Percentiles rank a stretch among this genome's conserved stretches.
Evolutionary conservation across 2,329 filamentous ascomycete species (phyloP).

Genomic region (Phaeophleospora eucalypticola): DNA sequence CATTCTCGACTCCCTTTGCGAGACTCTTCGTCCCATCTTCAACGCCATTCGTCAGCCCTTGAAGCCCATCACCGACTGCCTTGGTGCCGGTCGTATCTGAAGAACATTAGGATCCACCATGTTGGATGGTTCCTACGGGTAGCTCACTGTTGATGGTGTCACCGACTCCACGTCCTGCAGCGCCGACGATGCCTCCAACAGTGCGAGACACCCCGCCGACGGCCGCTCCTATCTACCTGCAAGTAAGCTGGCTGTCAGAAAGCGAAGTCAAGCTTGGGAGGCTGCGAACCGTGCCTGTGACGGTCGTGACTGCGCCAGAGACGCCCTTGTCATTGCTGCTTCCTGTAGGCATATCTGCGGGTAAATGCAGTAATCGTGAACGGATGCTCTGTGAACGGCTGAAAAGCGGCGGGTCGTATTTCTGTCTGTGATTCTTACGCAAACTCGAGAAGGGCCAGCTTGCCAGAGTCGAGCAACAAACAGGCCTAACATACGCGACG

Average conservation of each 20-base stretch:
- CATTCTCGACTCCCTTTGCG: slow-evolving; percentile 44
- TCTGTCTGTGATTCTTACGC: no score
- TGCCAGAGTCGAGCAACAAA: no score
- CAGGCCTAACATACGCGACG: no score
- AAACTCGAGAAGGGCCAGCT: no score
- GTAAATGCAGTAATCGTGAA: no score
- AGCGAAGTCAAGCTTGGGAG: neutral
- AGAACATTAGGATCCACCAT: neutral
- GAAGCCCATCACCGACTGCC: slow-evolving; percentile 40
- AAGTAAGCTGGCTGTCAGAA: neutral
- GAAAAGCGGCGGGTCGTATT: no score
- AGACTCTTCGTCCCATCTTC: slow-evolving; percentile 40
- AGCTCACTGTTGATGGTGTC: slow-evolving; percentile 39
- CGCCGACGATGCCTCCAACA: slow-evolving; percentile 50
- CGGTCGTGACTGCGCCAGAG: slow-evolving; percentile 25
- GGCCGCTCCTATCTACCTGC: slow-evolving; percentile 43
- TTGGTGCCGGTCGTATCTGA: slow-evolving; percentile 39
- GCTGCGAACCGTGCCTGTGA: slow-evolving; percentile 27
- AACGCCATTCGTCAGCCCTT: slow-evolving; percentile 40
- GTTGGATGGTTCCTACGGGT: neutral
- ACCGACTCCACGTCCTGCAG: slow-evolving; percentile 42
- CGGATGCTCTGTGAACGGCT: no score
- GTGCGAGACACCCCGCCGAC: slow-evolving; percentile 52
- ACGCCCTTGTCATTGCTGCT: slow-evolving; percentile 25
- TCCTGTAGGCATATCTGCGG: no score